Percentiles rank a stretch among this genome's conserved stretches.
Evolutionary conservation across 108 stramenopile genomes (phyloP).

Genomic region (Thalassiosira profunda): DNA sequence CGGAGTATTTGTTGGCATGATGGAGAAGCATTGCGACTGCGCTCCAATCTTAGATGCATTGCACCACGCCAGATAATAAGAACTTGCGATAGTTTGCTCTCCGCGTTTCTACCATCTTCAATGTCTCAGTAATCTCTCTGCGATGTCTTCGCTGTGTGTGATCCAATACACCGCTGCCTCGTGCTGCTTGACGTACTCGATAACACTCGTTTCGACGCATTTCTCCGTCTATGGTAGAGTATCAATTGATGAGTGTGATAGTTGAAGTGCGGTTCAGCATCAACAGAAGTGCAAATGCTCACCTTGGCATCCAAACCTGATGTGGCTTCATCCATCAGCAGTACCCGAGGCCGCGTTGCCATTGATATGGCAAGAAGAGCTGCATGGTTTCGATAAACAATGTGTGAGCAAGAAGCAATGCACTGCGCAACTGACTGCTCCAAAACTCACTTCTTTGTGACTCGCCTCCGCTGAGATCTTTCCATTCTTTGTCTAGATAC

Average conservation of each 20-base stretch:
- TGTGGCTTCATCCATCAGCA: conserved; percentile 36
- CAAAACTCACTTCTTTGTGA: too few species aligned
- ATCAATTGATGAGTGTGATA: too few species aligned
- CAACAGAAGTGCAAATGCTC: too few species aligned
- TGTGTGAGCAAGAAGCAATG: too few species aligned
- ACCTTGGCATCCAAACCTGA: conserved; percentile 31
- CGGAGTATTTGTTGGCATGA: conserved; percentile 39
- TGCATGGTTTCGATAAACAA: too few species aligned
- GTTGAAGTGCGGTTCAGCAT: too few species aligned
- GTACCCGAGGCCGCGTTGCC: conserved; percentile 44
- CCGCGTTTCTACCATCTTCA: too few species aligned
- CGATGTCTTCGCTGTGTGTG: conserved; percentile 58
- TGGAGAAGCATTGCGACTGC: conserved; percentile 69
- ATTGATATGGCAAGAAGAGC: conserved; percentile 79
- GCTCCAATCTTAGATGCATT: conserved; percentile 49
- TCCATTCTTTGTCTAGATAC: conserved; percentile 64
- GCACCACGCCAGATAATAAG: conserved; percentile 2
- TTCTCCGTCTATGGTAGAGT: too few species aligned
- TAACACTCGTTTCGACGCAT: conserved; percentile 39
- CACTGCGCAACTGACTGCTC: too few species aligned
- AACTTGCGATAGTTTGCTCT: too few species aligned
- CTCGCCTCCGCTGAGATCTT: conserved; percentile 84
- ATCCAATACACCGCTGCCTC: conserved; percentile 43
- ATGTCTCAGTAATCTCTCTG: conserved; percentile 41
- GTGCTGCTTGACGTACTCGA: conserved; percentile 31